These are phyloP conservation scores for Sarocladium oryzae DNA, from an alignment of 2,329 filamentous ascomycete genomes.

Conservation along the genomic window DNA sequence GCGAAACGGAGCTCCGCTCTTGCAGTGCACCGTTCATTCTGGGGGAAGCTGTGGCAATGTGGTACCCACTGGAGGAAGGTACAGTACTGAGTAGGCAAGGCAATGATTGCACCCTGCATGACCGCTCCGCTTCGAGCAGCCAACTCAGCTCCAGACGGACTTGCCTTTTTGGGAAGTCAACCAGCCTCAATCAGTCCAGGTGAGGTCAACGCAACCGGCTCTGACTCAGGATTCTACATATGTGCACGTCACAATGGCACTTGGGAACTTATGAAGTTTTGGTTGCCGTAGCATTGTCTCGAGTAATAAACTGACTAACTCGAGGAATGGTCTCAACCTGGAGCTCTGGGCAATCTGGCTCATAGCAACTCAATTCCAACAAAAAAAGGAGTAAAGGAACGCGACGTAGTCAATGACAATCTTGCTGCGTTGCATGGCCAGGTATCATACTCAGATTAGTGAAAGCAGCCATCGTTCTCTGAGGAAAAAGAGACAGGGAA, in stretches of 20 bases:
- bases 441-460: not conserved
- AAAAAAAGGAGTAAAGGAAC: not conserved
- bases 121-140: too few relatives aligned
- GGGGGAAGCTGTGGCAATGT: not conserved
- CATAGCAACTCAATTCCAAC: slow-evolving; percentile 15
- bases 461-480: not conserved
- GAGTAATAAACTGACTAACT: not conserved
- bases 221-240: too few relatives aligned
- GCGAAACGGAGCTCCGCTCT: not conserved
- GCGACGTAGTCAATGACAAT: not conserved
- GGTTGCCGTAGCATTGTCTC: slow-evolving; percentile 8
- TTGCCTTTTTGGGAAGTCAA: slow-evolving; percentile 4
- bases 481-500: not conserved
- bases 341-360: slow-evolving; percentile 16
- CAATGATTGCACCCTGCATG: too few relatives aligned
- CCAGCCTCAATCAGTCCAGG: not conserved
- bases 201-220: too few relatives aligned
- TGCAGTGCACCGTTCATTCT: not conserved
- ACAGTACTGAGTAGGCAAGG: too few relatives aligned
- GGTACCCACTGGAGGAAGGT: too few relatives aligned
- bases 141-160: not conserved
- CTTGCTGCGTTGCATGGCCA: not conserved
- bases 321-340: slow-evolving; percentile 12
- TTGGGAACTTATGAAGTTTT: not conserved
- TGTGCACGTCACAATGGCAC: too few relatives aligned